Conservation (phyloP, 306 rosid genomes). For the Arachis hypogaea region DNA sequence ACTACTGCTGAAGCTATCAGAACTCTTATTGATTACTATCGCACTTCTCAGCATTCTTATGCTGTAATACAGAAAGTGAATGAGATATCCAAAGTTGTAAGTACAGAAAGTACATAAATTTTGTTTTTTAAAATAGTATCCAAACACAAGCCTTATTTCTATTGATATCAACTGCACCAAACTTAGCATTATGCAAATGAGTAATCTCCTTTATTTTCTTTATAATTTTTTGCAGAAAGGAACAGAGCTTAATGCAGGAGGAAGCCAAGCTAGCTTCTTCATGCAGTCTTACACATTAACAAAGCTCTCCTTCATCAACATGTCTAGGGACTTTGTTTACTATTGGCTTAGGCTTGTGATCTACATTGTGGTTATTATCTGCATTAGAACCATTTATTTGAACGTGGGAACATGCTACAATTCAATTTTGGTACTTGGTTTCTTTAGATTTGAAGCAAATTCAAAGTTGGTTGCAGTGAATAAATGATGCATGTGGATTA, state of each 20-base stretch:
- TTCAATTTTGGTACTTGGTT: slow-evolving; percentile 77
- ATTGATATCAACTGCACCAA: neutral
- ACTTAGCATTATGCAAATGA: neutral
- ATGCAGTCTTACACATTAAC: slow-evolving; percentile 81
- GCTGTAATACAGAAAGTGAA: slow-evolving; percentile 74
- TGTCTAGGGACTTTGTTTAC: slow-evolving; percentile 98
- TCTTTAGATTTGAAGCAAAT: neutral
- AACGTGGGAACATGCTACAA: slow-evolving; percentile 83
- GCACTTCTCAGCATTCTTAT: slow-evolving; percentile 73
- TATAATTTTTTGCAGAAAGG: slow-evolving; percentile 66
- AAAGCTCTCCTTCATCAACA: slow-evolving; percentile 85
- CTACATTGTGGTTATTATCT: slow-evolving; percentile 82
- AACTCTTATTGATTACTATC: slow-evolving; percentile 67
- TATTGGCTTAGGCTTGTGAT: slow-evolving; percentile 98
- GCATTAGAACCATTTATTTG: slow-evolving; percentile 87
- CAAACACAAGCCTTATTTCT: too few species aligned
- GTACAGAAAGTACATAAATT: slow-evolving; percentile 20
- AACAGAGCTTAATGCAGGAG: slow-evolving; percentile 86
- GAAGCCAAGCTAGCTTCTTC: slow-evolving; percentile 94
- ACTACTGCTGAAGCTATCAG: slow-evolving; percentile 85
- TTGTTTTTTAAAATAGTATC: too few species aligned
- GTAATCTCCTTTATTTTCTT: neutral
- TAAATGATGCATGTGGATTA: slow-evolving; percentile 1
- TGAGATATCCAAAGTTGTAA: slow-evolving; percentile 86
- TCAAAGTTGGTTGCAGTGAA: neutral